Conservation (phyloP, 345 rosid genomes). For the Gossypium sturtianum region DNA sequence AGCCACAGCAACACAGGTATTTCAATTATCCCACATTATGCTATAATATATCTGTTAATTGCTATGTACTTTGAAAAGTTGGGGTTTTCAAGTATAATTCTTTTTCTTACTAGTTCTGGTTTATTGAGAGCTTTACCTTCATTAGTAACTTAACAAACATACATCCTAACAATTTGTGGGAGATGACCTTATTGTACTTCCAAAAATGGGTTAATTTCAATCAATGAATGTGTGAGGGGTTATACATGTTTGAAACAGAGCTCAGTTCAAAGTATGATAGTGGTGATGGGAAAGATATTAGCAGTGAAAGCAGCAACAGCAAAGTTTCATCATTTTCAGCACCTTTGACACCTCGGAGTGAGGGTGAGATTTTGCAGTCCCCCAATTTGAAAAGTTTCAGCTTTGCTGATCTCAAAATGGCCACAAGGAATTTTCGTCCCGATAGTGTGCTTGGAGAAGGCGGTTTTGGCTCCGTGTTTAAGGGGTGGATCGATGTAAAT, state of each 20-base stretch:
- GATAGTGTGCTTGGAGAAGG: slow-evolving; percentile 78
- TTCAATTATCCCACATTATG: not conserved
- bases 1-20: slow-evolving; percentile 68
- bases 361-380: slow-evolving; percentile 63
- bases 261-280: slow-evolving; percentile 41
- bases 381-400: slow-evolving; percentile 51
- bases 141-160: not conserved
- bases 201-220: not conserved
- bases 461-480: slow-evolving; percentile 74
- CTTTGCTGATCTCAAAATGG: slow-evolving; percentile 45
- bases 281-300: slow-evolving; percentile 34
- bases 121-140: not conserved
- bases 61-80: not conserved
- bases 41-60: not conserved
- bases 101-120: slow-evolving; percentile 1
- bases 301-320: slow-evolving; percentile 39
- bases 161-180: not conserved
- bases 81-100: not conserved
- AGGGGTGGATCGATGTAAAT: slow-evolving; percentile 68
- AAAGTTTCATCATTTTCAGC: slow-evolving; percentile 36
- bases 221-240: not conserved
- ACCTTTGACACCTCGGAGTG: slow-evolving; percentile 53
- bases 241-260: slow-evolving; percentile 31
- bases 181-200: not conserved
- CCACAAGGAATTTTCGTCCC: slow-evolving; percentile 65